These are phyloP conservation scores for Emericellopsis atlantica DNA, from an alignment of 2,329 filamentous ascomycete genomes.

Conservation along the genomic window DNA sequence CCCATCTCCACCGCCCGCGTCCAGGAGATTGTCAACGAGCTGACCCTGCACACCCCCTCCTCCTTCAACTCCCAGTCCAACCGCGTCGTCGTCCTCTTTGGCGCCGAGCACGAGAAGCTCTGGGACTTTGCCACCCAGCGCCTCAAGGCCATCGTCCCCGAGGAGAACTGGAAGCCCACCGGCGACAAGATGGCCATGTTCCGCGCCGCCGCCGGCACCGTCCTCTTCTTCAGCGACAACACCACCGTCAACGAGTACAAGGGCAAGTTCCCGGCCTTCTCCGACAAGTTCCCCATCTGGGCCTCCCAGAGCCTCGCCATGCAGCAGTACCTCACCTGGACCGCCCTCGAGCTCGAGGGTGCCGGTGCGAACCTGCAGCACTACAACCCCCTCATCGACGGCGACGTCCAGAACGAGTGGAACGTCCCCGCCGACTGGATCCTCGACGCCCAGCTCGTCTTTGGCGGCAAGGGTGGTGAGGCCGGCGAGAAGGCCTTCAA, in stretches of 20 bases:
- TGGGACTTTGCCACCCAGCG: slow-evolving; percentile 60
- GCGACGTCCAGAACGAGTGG: slow-evolving; percentile 57
- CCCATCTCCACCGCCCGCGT: slow-evolving; percentile 38
- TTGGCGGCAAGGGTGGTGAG: slow-evolving; percentile 50
- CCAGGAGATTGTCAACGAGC: slow-evolving; percentile 50
- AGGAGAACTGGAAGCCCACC: slow-evolving; percentile 45
- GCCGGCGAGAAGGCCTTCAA: slow-evolving; percentile 51
- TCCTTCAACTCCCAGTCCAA: slow-evolving; percentile 86
- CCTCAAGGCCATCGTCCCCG: slow-evolving; percentile 44
- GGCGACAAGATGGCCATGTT: slow-evolving; percentile 38
- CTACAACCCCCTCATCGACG: slow-evolving; percentile 80
- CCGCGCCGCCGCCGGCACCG: slow-evolving; percentile 62
- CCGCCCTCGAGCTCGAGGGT: slow-evolving; percentile 69
- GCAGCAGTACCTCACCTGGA: slow-evolving; percentile 68
- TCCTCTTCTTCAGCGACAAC: slow-evolving; percentile 81
- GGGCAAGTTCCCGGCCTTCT: slow-evolving; percentile 58
- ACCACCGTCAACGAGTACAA: slow-evolving; percentile 52
- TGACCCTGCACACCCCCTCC: slow-evolving; percentile 58
- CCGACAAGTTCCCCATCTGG: slow-evolving; percentile 70
- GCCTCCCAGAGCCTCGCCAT: slow-evolving; percentile 68
- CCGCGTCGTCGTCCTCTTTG: slow-evolving; percentile 65
- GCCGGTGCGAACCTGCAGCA: slow-evolving; percentile 85
- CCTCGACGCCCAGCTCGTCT: slow-evolving; percentile 74
- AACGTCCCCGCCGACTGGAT: slow-evolving; percentile 60
- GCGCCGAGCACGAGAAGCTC: slow-evolving; percentile 73